Conservation (phyloP, 352 stramenopile species). For the Pythium sukuiense region DNA sequence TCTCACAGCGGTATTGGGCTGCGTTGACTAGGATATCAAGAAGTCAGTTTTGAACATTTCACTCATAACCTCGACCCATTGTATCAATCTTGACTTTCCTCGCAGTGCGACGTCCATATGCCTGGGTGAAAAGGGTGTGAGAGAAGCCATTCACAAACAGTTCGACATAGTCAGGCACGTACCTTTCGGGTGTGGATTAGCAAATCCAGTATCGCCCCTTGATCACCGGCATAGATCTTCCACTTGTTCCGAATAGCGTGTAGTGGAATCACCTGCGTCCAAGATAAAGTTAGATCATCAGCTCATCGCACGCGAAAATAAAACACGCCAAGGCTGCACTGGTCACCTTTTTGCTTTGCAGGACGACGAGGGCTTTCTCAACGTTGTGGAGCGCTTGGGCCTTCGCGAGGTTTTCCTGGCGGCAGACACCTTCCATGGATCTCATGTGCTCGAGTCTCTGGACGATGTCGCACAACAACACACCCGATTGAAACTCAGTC, state of each 20-base stretch:
- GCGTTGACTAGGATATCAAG: too few species aligned
- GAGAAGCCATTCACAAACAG: background rate
- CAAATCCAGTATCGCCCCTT: background rate
- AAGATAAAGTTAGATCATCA: background rate
- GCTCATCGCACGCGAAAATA: conserved; percentile 9
- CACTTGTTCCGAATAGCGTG: conserved; percentile 42
- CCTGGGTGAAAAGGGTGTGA: background rate
- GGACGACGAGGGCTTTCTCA: conserved; percentile 53
- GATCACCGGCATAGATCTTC: background rate
- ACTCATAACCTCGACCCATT: too few species aligned
- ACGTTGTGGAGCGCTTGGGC: conserved; percentile 77
- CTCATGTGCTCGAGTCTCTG: conserved; percentile 72
- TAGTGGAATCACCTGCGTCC: conserved; percentile 46
- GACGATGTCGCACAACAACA: conserved; percentile 63
- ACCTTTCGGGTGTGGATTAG: background rate
- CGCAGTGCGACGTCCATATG: background rate
- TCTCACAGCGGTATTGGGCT: too few species aligned
- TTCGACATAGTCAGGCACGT: background rate
- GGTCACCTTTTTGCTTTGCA: conserved; percentile 58
- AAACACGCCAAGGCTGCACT: too few species aligned
- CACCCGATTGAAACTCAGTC: conserved; percentile 57
- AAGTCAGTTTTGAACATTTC: too few species aligned
- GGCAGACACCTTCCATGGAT: conserved; percentile 48
- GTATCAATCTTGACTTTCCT: background rate
- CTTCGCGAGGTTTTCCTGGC: conserved; percentile 36